phyloP scores from a whole-genome alignment of 2,329 filamentous ascomycete species.

The Cryphonectria carpinicola region DNA sequence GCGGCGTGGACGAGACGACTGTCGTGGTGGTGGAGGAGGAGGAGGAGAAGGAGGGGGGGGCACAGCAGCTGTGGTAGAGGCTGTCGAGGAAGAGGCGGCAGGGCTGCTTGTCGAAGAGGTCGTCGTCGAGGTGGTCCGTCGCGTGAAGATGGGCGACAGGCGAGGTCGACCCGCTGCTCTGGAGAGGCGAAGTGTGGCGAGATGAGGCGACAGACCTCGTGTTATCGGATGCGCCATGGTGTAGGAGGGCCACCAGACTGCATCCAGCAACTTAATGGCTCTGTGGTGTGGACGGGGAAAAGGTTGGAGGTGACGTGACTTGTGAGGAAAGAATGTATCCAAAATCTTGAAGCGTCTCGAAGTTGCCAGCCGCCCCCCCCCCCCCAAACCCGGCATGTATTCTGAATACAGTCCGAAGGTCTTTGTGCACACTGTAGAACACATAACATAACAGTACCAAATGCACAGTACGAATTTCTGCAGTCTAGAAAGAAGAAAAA shows the following conservation, averaged over 20 bases:
- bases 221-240: conserved; percentile 40
- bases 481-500: not conserved
- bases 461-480: not conserved
- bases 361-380: not conserved
- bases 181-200: conserved; percentile 31
- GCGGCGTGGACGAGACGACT: not conserved
- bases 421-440: conserved; percentile 2
- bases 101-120: conserved; percentile 12
- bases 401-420: not conserved
- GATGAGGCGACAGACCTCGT: conserved; percentile 33
- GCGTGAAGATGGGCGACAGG: conserved; percentile 23
- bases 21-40: not conserved
- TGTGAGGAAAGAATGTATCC: not conserved
- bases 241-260: conserved; percentile 32
- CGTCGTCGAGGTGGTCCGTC: conserved; percentile 34
- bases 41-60: conserved; percentile 34
- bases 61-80: conserved; percentile 33
- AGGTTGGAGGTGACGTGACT: conserved; percentile 17
- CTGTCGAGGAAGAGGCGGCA: not conserved
- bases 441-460: too few relatives aligned
- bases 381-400: conserved; percentile 11
- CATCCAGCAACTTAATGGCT: conserved; percentile 42
- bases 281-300: conserved; percentile 22
- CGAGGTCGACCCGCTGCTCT: conserved; percentile 24
- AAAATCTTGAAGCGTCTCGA: not conserved